Base-by-base conservation (phyloP, 805 yeast species). In the Ogataea nitratoaversa region DNA sequence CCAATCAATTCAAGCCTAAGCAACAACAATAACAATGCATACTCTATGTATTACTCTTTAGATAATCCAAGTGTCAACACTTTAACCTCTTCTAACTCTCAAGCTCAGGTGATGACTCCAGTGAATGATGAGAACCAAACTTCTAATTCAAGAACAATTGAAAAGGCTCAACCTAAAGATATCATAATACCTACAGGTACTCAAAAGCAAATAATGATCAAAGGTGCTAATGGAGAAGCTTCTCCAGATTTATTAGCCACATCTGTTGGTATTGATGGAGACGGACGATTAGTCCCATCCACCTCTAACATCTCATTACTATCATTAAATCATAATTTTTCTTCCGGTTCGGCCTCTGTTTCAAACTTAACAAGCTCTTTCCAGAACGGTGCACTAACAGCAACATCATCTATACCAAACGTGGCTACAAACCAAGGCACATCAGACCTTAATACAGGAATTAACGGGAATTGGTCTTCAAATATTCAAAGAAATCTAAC, bases 241-340 rank as follows among this genome's bases (percentile, higher is more conserved):
- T 58, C 68, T 7, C 66, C 68, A 8, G 54, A 50, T 22, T 50
- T 65, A 33, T 47, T 61, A 28, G 69, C 68, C 2, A 57, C 65
- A 1, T 63, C 68, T 0, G 62, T 60, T 4, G 67, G 66, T 4
- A 49, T 47, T 7, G 66, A 58, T n/a, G 42, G 55, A 19, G 62
- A 56, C 6, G 63, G 63, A 2, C 37, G 53, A 16, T 44, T 65
- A 17, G 54, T 65, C 12, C 67, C 68, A 6, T 59, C 68, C 5
- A 52, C 67, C 5, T 61, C 68, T 11, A 57, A 56, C 19, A 63
- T 62, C 12, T 60, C 70, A 8, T 47, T 65, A 14, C 49, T 65
- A 8, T 65, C 68, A 1, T 49, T 65, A 29, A 63, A 53, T 37
- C 60, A 53, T 30, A 54, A 56, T 28, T 41, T 39, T 35, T 34